A percentile compares a stretch with the other conserved stretches of the same genome.
These are phyloP conservation scores for Fusarium torreyae DNA, from an alignment of 2,329 filamentous ascomycete genomes.

Conservation along the genomic window DNA sequence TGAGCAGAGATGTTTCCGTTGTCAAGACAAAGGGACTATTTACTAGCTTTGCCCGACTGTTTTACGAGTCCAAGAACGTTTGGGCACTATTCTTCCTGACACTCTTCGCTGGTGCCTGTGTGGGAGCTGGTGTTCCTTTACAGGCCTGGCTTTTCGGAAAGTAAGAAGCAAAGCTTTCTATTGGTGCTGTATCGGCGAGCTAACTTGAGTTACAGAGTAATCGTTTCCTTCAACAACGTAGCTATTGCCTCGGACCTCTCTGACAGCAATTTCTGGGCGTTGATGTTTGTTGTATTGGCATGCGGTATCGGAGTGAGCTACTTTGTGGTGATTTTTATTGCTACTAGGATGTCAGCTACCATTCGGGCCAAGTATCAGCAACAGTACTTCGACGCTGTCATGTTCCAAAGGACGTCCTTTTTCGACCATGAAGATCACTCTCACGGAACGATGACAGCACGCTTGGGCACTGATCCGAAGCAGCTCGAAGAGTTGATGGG, in stretches of 20 bases:
- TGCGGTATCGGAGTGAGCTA: conserved; percentile 68
- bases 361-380: conserved; percentile 70
- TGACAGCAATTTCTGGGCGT: conserved; percentile 72
- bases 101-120: conserved; percentile 62
- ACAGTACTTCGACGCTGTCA: conserved; percentile 73
- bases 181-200: too few relatives aligned
- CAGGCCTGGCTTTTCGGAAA: conserved; percentile 71
- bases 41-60: conserved; percentile 68
- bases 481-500: conserved; percentile 75
- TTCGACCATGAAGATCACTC: conserved; percentile 74
- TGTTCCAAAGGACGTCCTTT: conserved; percentile 71
- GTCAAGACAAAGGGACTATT: conserved; percentile 61
- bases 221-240: conserved; percentile 64
- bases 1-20: conserved; percentile 43
- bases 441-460: conserved; percentile 71
- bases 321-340: conserved; percentile 57
- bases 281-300: conserved; percentile 76
- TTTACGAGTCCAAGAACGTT: conserved; percentile 69
- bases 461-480: conserved; percentile 69
- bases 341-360: conserved; percentile 63
- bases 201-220: conserved; percentile 50
- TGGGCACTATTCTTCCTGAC: conserved; percentile 67
- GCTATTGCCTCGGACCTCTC: conserved; percentile 54
- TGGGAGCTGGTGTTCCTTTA: conserved; percentile 62
- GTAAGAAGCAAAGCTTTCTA: too few relatives aligned